Evolutionary conservation across 306 rosid genomes (phyloP), one percentile per base, ranked within the genome.

Genomic region (Cucumis melo): DNA sequence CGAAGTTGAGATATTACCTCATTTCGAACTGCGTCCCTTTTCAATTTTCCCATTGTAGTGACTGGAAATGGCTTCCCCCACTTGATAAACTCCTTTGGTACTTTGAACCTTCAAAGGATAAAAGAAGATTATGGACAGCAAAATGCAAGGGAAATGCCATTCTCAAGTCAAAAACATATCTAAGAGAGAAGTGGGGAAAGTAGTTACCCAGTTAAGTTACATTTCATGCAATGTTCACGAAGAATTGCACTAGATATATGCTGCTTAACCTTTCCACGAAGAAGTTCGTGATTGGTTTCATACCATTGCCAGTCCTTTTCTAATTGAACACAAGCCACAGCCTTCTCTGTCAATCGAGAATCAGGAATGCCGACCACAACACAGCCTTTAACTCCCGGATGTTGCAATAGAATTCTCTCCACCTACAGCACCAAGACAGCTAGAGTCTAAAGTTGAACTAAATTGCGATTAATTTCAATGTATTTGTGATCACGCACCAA

Each of bases 301-400:
- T 74, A 81, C 95, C 94, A 90, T 61, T 87, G 84, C 97, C 96
- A 90, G n/a, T 84, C 60, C 79, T 85, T 81, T 67, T 79, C 78
- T 51, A 80, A 75, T 76, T 80, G 84, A 80, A 94, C 80, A 76
- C 96, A 91, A 64, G 95, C 96, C 29, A 79, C 83, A 38, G 86
- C 90, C 88, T 73, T 85, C 80, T 94, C 98, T 15, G 95, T 81
- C 48, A 90, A 76, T 50, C 81, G 87, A 74, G 86, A 56, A 73
- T 91, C 92, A 23, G 96, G 96, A 72, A 91, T 84, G 81, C 97
- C 98, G 7, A 94, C 82, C 65, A 88, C 74, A 54, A 89, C 93
- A 78, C 46, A 81, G 36, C 84, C 78, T n/a, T 79, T 68, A 71
- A 94, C 80, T 66, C 97, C 97, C 19, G 93, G 94, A 81, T 94